Percentiles rank a stretch among this genome's conserved stretches.
phyloP scores from a whole-genome alignment of 371 early-diverging fungal species.

The Mucor lusitanicus region DNA sequence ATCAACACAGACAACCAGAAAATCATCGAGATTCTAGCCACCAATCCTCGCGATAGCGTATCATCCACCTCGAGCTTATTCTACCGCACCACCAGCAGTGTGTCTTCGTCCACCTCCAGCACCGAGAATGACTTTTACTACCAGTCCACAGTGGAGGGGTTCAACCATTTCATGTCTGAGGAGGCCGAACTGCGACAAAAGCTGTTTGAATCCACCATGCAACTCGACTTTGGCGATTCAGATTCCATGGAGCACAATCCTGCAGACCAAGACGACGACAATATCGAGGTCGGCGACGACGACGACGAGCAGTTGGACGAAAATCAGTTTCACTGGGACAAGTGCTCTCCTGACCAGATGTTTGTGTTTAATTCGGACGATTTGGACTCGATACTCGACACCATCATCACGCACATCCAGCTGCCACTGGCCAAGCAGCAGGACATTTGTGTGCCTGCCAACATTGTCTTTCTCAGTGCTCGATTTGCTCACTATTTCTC shows the following conservation, averaged over 20 bases:
- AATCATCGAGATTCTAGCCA: constrained; percentile 56
- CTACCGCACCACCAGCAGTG: constrained; percentile 30
- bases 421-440: constrained; percentile 54
- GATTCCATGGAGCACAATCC: constrained; percentile 22
- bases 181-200: constrained; percentile 50
- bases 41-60: constrained; percentile 59
- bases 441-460: constrained; percentile 77
- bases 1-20: constrained; percentile 61
- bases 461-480: constrained; percentile 83
- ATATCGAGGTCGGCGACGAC: background rate
- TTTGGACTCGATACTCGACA: constrained; percentile 71
- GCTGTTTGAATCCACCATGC: constrained; percentile 42
- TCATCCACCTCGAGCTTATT: constrained; percentile 52
- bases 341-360: constrained; percentile 84
- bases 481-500: constrained; percentile 86
- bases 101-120: constrained; percentile 28
- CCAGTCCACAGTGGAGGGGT: constrained; percentile 47
- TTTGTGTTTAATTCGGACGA: constrained; percentile 81
- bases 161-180: constrained; percentile 51
- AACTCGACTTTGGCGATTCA: constrained; percentile 11
- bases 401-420: constrained; percentile 65
- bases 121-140: constrained; percentile 55
- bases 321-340: constrained; percentile 71
- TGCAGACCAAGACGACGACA: constrained; percentile 10
- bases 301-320: constrained; percentile 28